Evolutionary conservation across 2,329 filamentous ascomycete species (phyloP).

Genomic region (Penicillium sp.): DNA sequence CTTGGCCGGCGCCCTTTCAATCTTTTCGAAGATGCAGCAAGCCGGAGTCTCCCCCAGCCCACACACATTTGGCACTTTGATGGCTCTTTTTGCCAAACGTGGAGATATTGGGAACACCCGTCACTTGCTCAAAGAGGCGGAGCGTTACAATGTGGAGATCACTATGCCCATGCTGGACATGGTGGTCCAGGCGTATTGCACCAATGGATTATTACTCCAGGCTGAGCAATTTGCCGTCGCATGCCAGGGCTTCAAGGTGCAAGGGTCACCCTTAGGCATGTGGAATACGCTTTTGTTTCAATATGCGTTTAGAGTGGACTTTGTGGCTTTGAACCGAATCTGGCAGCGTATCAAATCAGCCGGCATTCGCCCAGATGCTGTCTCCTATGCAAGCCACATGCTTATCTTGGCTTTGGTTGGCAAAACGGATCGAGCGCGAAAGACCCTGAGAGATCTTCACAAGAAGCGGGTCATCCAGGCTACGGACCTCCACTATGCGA

Average conservation of each 20-base stretch:
- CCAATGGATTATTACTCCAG: slow-evolving; percentile 55
- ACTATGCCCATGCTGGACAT: slow-evolving; percentile 62
- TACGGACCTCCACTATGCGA: slow-evolving; percentile 48
- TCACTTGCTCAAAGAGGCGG: slow-evolving; percentile 65
- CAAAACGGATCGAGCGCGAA: slow-evolving; percentile 57
- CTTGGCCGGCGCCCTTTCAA: slow-evolving; percentile 63
- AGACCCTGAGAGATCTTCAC: slow-evolving; percentile 49
- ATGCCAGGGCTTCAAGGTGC: slow-evolving; percentile 53
- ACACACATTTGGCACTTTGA: slow-evolving; percentile 70
- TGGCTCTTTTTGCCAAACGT: slow-evolving; percentile 68
- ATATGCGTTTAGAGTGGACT: slow-evolving; percentile 65
- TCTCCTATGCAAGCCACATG: slow-evolving; percentile 65
- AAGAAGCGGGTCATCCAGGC: slow-evolving; percentile 39
- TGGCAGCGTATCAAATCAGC: slow-evolving; percentile 58
- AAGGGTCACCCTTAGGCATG: slow-evolving; percentile 60
- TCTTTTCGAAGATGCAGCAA: slow-evolving; percentile 63
- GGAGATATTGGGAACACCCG: slow-evolving; percentile 73
- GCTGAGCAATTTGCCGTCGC: slow-evolving; percentile 63
- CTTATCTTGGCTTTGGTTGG: slow-evolving; percentile 55
- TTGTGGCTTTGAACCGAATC: slow-evolving; percentile 55
- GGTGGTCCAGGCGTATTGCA: slow-evolving; percentile 68
- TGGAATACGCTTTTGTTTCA: slow-evolving; percentile 79
- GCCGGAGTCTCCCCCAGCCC: slow-evolving; percentile 56
- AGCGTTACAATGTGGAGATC: slow-evolving; percentile 53
- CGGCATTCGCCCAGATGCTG: slow-evolving; percentile 54